Evolutionary conservation across 2,329 filamentous ascomycete genomes (phyloP), one percentile per base, ranked within the genome.

Genomic region (Rhytidhysteron rufulum): DNA sequence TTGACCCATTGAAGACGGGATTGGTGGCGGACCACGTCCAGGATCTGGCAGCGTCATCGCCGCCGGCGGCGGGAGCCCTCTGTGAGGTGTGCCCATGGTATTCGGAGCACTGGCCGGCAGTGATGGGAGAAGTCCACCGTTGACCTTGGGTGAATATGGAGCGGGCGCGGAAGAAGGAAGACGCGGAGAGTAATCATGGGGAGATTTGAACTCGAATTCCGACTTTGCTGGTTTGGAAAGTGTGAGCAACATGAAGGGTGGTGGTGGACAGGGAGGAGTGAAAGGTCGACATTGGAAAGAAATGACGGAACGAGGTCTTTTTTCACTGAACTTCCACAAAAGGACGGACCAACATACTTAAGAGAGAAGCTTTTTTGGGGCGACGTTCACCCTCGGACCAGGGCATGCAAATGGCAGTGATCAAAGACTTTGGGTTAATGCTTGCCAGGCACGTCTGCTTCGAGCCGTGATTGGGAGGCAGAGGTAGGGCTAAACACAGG

Each of bases 1-100:
- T 37, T 66, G 60, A 37, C 63, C 60, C 43, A 71, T 45, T 20
- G 63, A 57, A n/a, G 63, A 49, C 29, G 56, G 48, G 30, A 70
- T 55, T 36, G 53, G 45, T 38, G 66, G 57, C 44, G 63, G 59
- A 18, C 59, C 62, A 39, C 69, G 59, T 32, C 60, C 63, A 40
- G 71, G 71, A 54, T 74, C 71, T 42, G 71, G 70, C 47, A 75
- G 59, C 38, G 70, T 68, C 72, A 77, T 75, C 41, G 72, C 70
- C 48, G 72, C 69, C 21, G 73, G 74, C 47, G 72, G 74, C 59
- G 74, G 74, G 33, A 77, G 61, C 37, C 74, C 74, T 57, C 74
- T 67, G 60, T 77, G 74, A 53, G 72, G 67, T 39, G 69, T 72
- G 48, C 70, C 66, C 72, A 75, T 76, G 37, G 51, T 67, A 54